Base-by-base conservation (phyloP, 495 filamentous ascomycete genomes). In the Geopyxis carbonaria region DNA sequence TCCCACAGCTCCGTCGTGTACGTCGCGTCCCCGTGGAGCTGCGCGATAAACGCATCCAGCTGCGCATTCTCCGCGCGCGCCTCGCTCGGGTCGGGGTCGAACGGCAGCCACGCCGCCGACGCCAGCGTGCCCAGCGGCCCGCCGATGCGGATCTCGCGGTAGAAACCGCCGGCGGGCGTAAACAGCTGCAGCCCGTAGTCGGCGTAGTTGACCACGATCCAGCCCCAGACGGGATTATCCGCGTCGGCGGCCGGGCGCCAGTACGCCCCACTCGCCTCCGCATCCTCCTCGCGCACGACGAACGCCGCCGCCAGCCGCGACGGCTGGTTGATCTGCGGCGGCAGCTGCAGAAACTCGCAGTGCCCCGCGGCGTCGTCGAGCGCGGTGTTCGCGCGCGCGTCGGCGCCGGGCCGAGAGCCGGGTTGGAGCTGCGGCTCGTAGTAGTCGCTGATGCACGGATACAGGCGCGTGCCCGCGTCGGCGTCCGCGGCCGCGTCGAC, bases 141-240 rank as follows among this genome's bases (percentile, higher is more conserved):
- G 9, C 55, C 58, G 30, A 64, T 2, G 10, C 61, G 59, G 1
- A 70, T 46, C 43, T 69, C 70, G 15, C 59, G 50, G 50, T 66
- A 69, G 51, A 73, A 72, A 0, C 47, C 60, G 2, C 70, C 69
- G 30, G 69, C 64, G 0, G 42, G 24, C 0, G 56, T 28, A 45
- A 72, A 72, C 10, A 73, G 21, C 45, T 72, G 68, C 4, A 74
- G 34, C 0, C 61, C 63, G 18, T 46, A 34, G 44, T 72, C 57
- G 32, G 46, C 57, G 44, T 62, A 70, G 56, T 73, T 73, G 41
- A 61, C 41, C 0, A 73, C 49, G 0, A 72, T 23, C 68, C 69
- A 73, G 1, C 70, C 69, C 60, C 61, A 72, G 39, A 71, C 56
- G 14, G 67, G 69, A 28, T 59, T 60, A 32, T 71, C 68, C 55